Evolutionary conservation across 176 grass and related monocot species (phyloP), one percentile per base, ranked within the genome.

Genomic region (Carex parvula): DNA sequence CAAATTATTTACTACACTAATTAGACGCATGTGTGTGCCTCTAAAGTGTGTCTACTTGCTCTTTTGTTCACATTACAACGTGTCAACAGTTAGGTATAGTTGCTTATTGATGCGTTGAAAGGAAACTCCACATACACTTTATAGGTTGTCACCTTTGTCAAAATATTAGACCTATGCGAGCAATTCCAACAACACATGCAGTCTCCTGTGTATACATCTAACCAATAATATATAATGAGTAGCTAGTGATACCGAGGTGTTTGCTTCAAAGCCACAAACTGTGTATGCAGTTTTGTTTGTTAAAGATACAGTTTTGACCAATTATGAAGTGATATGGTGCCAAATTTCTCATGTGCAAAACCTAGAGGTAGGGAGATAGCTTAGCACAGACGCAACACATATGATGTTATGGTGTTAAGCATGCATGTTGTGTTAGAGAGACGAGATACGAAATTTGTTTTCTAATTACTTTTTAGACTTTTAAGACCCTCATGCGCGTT

Each of bases 131-230:
- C 16, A 73, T 73, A 35, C 13, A 21, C 70, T 73, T 82, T 60
- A 60, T 81, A 82, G 62, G 80, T 82, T 64, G 59, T 64, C 80
- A 82, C 39, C 80, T 65, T 82, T 82, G 35, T 82, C 62, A 64
- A 72, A 44, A 21, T 72, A 15, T 42, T 21, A 42, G 57, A 60
- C 15, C 78, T 59, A 80, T 59, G 58, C 35, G 8, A 13, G 42
- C 20, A 73, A 82, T 82, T 82, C 37, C 80, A 54, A 29, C 46
- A 18, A 20, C 69, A 81, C 24, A 81, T n/a, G 14, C 0, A 24
- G 0, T 81, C 16, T 78, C 11, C 39, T 37, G 18, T 18, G 55
- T 61, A 62, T 61, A 35, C 33, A 81, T 14, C 14, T 44, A 81
- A 66, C 60, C 22, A 64, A 64, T 82, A 81, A 60, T 15, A 73